These are phyloP conservation scores for Xylaria telfairii DNA, from an alignment of 495 filamentous ascomycete species.

Conservation along the genomic window DNA sequence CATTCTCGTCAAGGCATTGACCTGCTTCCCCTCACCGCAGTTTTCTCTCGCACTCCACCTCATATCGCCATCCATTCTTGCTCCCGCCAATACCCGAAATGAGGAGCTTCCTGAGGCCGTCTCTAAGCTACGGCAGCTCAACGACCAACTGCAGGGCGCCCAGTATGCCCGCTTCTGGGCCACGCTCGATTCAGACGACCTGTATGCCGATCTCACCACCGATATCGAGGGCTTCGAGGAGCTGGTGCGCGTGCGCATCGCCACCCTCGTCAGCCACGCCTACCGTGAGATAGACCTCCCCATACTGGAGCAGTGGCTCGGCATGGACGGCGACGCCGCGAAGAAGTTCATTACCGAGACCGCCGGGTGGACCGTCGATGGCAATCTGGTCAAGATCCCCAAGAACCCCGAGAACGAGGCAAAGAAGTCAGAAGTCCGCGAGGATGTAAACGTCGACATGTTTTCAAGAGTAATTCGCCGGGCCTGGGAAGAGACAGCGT, in stretches of 20 bases:
- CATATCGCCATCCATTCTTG: conserved; percentile 63
- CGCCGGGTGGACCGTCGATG: conserved; percentile 82
- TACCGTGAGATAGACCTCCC: conserved; percentile 80
- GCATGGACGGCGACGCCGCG: conserved; percentile 74
- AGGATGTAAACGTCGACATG: conserved; percentile 95
- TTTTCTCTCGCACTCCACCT: conserved; percentile 94
- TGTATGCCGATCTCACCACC: conserved; percentile 93
- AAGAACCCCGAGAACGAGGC: conserved; percentile 98
- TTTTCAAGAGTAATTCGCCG: conserved; percentile 80
- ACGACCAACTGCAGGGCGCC: conserved; percentile 82
- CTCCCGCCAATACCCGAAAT: conserved; percentile 44
- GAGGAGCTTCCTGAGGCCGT: conserved; percentile 82
- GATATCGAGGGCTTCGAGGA: conserved; percentile 98
- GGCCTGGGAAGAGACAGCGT: conserved; percentile 89
- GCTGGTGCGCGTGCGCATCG: conserved; percentile 89
- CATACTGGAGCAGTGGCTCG: conserved; percentile 86
- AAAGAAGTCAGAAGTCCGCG: conserved; percentile 92
- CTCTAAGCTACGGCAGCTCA: conserved; percentile 82
- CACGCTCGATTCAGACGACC: conserved; percentile 88
- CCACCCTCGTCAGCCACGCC: conserved; percentile 84
- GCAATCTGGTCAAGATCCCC: conserved; percentile 67
- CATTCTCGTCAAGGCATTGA: conserved; percentile 96
- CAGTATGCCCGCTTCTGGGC: conserved; percentile 93
- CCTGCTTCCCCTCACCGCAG: conserved; percentile 95
- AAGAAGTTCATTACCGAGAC: conserved; percentile 81